phyloP scores from a whole-genome alignment of 1,284 basidiomycete genomes.

The Wolfiporia cocos region DNA sequence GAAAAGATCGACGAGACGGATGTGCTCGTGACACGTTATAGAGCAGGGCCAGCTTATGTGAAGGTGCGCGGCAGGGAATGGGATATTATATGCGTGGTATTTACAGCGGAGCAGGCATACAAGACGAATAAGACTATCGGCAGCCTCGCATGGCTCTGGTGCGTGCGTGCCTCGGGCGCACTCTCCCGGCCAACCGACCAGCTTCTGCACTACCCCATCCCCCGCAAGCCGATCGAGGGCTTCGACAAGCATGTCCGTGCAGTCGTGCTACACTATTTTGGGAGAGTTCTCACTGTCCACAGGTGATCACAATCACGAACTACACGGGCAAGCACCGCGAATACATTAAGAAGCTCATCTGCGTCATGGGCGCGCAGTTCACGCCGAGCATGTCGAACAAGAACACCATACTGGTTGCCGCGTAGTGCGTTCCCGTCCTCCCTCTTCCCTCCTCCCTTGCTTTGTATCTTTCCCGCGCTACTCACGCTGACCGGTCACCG shows the following conservation, averaged over 20 bases:
- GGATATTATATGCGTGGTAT: not conserved
- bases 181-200: conserved; percentile 65
- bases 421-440: conserved; percentile 63
- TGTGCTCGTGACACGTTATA: conserved; percentile 62
- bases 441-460: conserved; percentile 21
- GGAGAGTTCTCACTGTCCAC: conserved; percentile 19
- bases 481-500: not conserved
- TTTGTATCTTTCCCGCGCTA: conserved; percentile 41
- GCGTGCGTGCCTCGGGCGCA: conserved; percentile 59
- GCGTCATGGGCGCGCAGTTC: conserved; percentile 71
- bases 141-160: conserved; percentile 77
- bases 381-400: conserved; percentile 72
- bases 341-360: conserved; percentile 81
- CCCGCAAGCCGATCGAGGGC: conserved; percentile 31
- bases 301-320: conserved; percentile 83
- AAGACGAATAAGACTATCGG: conserved; percentile 60
- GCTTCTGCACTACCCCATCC: conserved; percentile 52
- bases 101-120: conserved; percentile 48
- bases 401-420: conserved; percentile 79
- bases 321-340: conserved; percentile 82
- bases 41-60: conserved; percentile 64
- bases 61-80: conserved; percentile 33
- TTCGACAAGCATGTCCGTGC: conserved; percentile 33
- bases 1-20: conserved; percentile 47
- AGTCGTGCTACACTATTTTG: not conserved